A percentile compares a stretch with the other conserved stretches of the same genome.
phyloP scores from a whole-genome alignment of 495 filamentous ascomycete genomes.

The Hypoxylon fuscum region DNA sequence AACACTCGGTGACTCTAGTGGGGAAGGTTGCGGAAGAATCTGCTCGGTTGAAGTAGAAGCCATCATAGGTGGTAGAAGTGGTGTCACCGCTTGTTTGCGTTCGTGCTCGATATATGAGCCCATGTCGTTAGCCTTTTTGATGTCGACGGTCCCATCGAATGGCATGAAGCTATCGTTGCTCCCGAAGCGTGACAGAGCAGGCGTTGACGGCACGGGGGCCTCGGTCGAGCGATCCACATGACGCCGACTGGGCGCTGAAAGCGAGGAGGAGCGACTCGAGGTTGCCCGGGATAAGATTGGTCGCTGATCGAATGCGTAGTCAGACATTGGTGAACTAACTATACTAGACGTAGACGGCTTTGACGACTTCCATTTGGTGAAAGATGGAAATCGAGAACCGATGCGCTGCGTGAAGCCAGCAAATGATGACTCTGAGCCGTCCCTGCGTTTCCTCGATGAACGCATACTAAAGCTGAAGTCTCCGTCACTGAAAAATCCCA shows the following conservation, averaged over 20 bases:
- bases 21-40: slow-evolving; percentile 68
- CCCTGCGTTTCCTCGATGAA: slow-evolving; percentile 62
- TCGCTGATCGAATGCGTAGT: slow-evolving; percentile 54
- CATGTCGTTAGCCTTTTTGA: slow-evolving; percentile 63
- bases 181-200: slow-evolving; percentile 72
- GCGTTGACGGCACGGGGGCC: slow-evolving; percentile 67
- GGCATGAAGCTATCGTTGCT: slow-evolving; percentile 58
- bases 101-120: slow-evolving; percentile 63
- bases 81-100: slow-evolving; percentile 74
- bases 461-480: slow-evolving; percentile 61
- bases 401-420: slow-evolving; percentile 72
- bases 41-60: slow-evolving; percentile 54
- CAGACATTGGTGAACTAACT: slow-evolving; percentile 58
- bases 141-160: slow-evolving; percentile 62
- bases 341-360: slow-evolving; percentile 58
- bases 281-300: slow-evolving; percentile 53
- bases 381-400: slow-evolving; percentile 75
- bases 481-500: slow-evolving; percentile 67
- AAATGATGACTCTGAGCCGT: slow-evolving; percentile 71
- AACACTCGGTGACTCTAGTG: slow-evolving; percentile 81
- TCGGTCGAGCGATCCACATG: slow-evolving; percentile 61
- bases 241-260: slow-evolving; percentile 65
- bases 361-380: slow-evolving; percentile 71
- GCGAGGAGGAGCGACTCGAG: slow-evolving; percentile 76
- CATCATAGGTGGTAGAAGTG: slow-evolving; percentile 82